Conservation (phyloP, 257 asterid genomes). For the Ajuga chamaepitys region DNA sequence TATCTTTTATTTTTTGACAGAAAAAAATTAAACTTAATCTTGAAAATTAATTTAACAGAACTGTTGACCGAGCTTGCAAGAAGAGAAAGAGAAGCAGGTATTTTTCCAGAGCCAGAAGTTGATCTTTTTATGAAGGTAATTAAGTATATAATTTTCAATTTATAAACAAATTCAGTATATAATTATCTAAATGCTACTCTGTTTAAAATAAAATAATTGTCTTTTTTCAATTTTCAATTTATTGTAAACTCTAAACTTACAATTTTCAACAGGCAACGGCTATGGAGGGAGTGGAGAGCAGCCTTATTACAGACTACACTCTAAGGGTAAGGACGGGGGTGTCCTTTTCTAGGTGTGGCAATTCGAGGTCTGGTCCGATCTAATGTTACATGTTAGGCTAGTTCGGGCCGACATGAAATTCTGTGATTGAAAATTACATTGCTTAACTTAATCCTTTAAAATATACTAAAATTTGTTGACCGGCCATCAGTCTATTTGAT, state of each 20-base stretch:
- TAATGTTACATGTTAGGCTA: no score
- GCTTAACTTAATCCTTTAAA: not conserved
- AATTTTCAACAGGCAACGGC: slow-evolving; percentile 43
- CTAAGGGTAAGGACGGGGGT: slow-evolving; percentile 30
- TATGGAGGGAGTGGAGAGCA: slow-evolving; percentile 49
- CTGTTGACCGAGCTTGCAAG: slow-evolving; percentile 67
- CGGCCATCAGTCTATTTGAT: no score
- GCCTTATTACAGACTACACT: slow-evolving; percentile 62
- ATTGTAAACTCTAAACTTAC: not conserved
- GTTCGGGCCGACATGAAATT: no score
- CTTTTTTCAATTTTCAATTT: not conserved
- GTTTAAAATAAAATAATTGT: not conserved
- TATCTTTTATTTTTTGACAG: not conserved
- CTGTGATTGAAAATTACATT: no score
- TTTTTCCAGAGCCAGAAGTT: slow-evolving; percentile 72
- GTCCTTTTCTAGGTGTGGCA: not conserved
- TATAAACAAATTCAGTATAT: not conserved
- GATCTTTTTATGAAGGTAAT: slow-evolving; percentile 91
- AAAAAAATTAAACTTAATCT: not conserved
- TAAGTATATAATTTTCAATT: no score
- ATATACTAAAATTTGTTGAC: not conserved
- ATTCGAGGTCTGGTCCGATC: no score
- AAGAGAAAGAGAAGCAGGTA: slow-evolving; percentile 68
- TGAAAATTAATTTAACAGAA: slow-evolving; percentile 27
- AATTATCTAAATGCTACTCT: not conserved